A percentile compares a stretch with the other conserved stretches of the same genome.
Conservation (phyloP, 176 grass and related monocot species). For the Poa pratensis region DNA sequence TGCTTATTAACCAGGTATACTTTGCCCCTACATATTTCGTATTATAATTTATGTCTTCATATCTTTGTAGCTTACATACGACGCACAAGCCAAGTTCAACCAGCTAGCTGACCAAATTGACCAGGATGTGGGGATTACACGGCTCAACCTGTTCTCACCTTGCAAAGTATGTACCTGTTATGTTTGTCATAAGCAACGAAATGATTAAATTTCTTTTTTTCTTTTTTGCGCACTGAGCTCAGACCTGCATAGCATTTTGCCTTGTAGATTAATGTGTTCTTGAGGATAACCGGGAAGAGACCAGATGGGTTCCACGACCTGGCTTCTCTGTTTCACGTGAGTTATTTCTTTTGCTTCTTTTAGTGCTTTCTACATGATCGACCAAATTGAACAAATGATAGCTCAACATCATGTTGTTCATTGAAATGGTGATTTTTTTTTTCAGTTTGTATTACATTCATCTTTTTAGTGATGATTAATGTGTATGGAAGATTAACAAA, state of each 20-base stretch:
- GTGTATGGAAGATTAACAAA: neutral
- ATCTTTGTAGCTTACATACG: conserved; percentile 69
- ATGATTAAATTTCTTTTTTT: neutral
- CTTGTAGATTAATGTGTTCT: conserved; percentile 87
- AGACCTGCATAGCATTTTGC: conserved; percentile 7
- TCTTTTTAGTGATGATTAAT: neutral
- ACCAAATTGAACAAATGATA: too few species aligned
- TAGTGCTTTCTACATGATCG: neutral
- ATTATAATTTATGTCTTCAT: neutral
- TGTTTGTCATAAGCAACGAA: neutral
- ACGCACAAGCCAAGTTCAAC: conserved; percentile 70
- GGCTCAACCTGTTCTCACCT: conserved; percentile 91
- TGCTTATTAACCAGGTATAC: neutral
- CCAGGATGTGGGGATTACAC: conserved; percentile 64
- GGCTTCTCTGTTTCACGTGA: conserved; percentile 98
- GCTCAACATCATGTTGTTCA: too few species aligned
- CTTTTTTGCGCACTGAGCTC: neutral
- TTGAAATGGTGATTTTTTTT: neutral
- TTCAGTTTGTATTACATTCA: neutral
- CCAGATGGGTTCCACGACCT: conserved; percentile 89
- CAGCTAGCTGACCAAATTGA: conserved; percentile 84
- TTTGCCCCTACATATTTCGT: neutral
- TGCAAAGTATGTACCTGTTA: conserved; percentile 70
- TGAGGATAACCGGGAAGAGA: conserved; percentile 94
- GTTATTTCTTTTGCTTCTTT: conserved; percentile 30